Evolutionary conservation across 2,329 filamentous ascomycete genomes (phyloP).

Genomic region (Dryadomyces quercus-mongolicae): DNA sequence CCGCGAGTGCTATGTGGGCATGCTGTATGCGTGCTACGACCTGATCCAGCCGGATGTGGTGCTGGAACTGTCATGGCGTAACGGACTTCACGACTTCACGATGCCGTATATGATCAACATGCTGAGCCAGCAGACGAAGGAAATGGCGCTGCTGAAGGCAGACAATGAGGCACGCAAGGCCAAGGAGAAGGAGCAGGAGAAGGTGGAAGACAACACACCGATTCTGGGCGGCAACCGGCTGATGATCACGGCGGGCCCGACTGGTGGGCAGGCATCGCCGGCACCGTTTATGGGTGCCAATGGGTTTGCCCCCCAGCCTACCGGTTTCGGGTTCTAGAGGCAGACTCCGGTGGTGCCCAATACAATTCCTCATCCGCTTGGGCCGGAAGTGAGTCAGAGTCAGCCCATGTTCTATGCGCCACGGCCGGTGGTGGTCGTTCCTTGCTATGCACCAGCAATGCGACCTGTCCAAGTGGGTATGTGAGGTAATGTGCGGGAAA

Average conservation of each 20-base stretch:
- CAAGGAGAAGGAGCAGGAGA: constrained; percentile 39
- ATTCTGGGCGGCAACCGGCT: constrained; percentile 81
- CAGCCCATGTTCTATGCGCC: not conserved
- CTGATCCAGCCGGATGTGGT: constrained; percentile 87
- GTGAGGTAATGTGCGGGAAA: too few species aligned
- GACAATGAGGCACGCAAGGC: constrained; percentile 65
- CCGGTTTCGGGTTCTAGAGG: constrained; percentile 55
- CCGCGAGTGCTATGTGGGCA: constrained; percentile 98
- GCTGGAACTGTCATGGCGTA: constrained; percentile 92
- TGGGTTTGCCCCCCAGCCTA: constrained; percentile 80
- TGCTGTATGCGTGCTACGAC: constrained; percentile 98
- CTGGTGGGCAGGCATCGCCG: constrained; percentile 43
- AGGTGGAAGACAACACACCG: constrained; percentile 85
- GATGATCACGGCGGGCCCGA: constrained; percentile 90
- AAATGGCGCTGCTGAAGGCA: constrained; percentile 74
- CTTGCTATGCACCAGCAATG: not conserved
- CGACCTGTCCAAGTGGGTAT: not conserved
- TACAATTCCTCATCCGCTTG: not conserved
- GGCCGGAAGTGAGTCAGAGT: not conserved
- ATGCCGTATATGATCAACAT: constrained; percentile 99
- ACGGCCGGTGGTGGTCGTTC: not conserved
- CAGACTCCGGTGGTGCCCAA: constrained; percentile 14
- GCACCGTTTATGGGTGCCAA: constrained; percentile 69
- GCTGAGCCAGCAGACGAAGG: constrained; percentile 77
- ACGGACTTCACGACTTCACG: constrained; percentile 88